Evolutionary conservation across 1,284 basidiomycete genomes (phyloP).

Genomic region (Ustilago cynodontis): DNA sequence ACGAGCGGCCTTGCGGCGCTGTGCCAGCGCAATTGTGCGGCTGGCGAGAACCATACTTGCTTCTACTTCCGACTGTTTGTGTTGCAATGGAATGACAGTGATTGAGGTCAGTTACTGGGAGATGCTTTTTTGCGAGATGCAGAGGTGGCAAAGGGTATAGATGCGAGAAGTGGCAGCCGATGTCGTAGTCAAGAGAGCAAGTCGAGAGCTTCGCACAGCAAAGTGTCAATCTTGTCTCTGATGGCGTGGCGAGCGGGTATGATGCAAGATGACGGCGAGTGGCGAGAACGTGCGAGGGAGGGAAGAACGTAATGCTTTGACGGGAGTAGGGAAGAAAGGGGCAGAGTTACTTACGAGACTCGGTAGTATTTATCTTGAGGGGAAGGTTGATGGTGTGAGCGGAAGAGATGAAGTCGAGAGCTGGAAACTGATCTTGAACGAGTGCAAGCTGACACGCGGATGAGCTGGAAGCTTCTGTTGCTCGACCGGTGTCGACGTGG

Average conservation of each 20-base stretch:
- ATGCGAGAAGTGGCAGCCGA: constrained; percentile 4
- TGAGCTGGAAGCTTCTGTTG: constrained; percentile 48
- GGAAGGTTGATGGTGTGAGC: constrained; percentile 28
- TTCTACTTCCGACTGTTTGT: constrained; percentile 42
- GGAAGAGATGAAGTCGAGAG: constrained; percentile 3
- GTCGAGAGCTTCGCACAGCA: constrained; percentile 14
- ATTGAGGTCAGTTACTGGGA: constrained; percentile 6
- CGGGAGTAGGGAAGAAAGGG: not conserved
- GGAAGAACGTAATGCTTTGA: not conserved
- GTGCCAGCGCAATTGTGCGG: constrained; percentile 44
- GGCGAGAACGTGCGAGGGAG: constrained; percentile 1
- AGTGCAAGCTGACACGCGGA: constrained; percentile 12
- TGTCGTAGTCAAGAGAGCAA: not conserved
- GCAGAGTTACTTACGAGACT: constrained; percentile 37
- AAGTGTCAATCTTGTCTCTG: constrained; percentile 3
- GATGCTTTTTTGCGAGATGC: constrained; percentile 8
- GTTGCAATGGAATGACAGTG: not conserved
- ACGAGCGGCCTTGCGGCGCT: constrained; percentile 49
- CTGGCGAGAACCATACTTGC: constrained; percentile 37
- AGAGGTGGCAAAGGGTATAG: constrained; percentile 1
- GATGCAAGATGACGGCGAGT: constrained; percentile 3
- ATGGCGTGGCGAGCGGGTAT: constrained; percentile 13
- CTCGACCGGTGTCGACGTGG: constrained; percentile 38
- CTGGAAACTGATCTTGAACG: constrained; percentile 1
- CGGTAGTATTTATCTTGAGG: constrained; percentile 49